These are phyloP conservation scores for Annulohypoxylon maeteangense DNA, from an alignment of 495 filamentous ascomycete species.

Conservation along the genomic window DNA sequence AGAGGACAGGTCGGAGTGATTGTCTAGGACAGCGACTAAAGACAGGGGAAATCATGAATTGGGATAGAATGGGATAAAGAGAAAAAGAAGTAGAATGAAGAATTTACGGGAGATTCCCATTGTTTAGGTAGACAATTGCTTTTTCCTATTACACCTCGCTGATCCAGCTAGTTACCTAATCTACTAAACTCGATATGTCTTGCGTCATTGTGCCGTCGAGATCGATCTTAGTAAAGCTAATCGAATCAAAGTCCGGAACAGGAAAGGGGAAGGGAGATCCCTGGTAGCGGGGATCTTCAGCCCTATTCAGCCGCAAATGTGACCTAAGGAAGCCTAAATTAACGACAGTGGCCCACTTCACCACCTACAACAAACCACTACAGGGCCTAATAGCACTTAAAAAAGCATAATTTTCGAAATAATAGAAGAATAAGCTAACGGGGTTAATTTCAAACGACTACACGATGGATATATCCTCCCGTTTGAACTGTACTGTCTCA, in stretches of 20 bases:
- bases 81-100: background rate
- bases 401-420: background rate
- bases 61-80: background rate
- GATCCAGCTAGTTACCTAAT: background rate
- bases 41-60: background rate
- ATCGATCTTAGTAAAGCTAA: conserved; percentile 23
- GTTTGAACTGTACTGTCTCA: too few species aligned
- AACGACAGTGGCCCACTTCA: conserved; percentile 19
- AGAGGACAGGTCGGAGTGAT: background rate
- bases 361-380: background rate
- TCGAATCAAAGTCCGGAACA: conserved; percentile 16
- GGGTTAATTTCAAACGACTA: background rate
- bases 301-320: conserved; percentile 40
- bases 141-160: background rate
- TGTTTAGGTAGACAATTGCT: conserved; percentile 7
- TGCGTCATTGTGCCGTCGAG: conserved; percentile 29
- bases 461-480: too few species aligned
- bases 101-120: background rate
- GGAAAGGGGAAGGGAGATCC: background rate
- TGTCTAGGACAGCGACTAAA: background rate
- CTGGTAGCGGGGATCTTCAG: conserved; percentile 18
- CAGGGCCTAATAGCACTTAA: background rate
- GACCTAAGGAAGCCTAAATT: conserved; percentile 25
- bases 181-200: conserved; percentile 16
- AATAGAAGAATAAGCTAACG: background rate